These are phyloP conservation scores for Isatis tinctoria DNA, from an alignment of 345 rosid species.

Conservation along the genomic window DNA sequence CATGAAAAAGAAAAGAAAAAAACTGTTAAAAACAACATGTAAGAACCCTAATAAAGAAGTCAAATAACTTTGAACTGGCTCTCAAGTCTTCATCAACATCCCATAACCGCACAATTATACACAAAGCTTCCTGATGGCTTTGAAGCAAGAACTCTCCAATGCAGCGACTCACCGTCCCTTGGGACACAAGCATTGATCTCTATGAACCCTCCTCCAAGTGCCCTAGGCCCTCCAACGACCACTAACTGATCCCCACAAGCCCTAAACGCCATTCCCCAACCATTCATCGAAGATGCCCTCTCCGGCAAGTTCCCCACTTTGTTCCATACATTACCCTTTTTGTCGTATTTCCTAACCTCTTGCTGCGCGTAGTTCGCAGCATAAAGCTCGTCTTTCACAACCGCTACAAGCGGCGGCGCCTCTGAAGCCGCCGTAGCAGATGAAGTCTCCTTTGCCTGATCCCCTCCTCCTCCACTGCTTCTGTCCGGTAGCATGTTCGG, in stretches of 20 bases:
- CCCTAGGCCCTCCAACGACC: slow-evolving; percentile 63
- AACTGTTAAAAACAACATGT: background rate
- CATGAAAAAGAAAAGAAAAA: background rate
- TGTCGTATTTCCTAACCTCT: slow-evolving; percentile 60
- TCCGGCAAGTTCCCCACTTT: slow-evolving; percentile 57
- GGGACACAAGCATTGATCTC: slow-evolving; percentile 81
- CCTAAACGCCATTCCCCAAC: slow-evolving; percentile 93
- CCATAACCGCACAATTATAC: slow-evolving; percentile 86
- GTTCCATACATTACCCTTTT: slow-evolving; percentile 49
- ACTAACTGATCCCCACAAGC: slow-evolving; percentile 69
- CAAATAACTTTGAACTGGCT: slow-evolving; percentile 22
- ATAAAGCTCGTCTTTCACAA: slow-evolving; percentile 67
- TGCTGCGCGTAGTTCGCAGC: slow-evolving; percentile 49
- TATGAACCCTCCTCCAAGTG: slow-evolving; percentile 41
- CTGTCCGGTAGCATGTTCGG: slow-evolving; percentile 54
- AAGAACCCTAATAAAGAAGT: background rate
- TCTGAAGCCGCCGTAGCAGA: slow-evolving; percentile 31
- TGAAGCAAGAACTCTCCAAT: slow-evolving; percentile 62
- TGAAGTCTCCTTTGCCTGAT: background rate
- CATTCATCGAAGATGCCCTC: slow-evolving; percentile 48
- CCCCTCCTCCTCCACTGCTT: slow-evolving; percentile 25
- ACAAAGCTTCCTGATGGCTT: slow-evolving; percentile 56
- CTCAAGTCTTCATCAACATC: slow-evolving; percentile 50
- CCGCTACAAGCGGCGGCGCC: slow-evolving; percentile 83
- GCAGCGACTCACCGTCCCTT: slow-evolving; percentile 43